A percentile compares a stretch with the other conserved stretches of the same genome.
Conservation (phyloP, 164 flowering plant genomes). For the Macadamia tetraphylla region DNA sequence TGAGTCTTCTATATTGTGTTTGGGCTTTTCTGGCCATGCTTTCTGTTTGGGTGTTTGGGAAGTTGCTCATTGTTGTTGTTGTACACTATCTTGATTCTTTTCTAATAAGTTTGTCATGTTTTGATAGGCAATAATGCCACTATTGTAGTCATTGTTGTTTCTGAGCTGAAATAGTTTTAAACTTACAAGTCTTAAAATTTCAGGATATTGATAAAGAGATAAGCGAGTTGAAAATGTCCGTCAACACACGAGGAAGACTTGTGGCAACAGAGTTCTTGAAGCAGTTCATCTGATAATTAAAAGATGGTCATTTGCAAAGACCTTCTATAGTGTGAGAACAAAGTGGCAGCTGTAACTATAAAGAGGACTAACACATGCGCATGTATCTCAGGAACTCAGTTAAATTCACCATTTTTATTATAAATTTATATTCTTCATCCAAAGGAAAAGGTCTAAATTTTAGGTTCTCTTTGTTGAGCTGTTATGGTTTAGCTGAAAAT, state of each 20-base stretch:
- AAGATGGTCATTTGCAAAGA: background rate
- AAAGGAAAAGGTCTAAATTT: no score
- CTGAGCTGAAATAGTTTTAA: background rate
- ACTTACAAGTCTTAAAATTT: conserved; percentile 8
- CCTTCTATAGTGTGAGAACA: background rate
- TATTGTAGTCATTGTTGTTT: conserved; percentile 2
- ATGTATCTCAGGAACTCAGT: background rate
- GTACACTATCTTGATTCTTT: no score
- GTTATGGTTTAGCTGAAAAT: no score
- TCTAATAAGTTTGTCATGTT: no score
- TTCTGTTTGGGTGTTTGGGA: no score
- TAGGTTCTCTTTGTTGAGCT: no score
- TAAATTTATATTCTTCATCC: no score
- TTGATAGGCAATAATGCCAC: no score
- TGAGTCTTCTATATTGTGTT: no score
- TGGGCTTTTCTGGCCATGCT: no score
- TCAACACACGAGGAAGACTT: conserved; percentile 89
- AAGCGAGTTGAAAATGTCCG: conserved; percentile 84
- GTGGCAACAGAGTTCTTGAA: conserved; percentile 91
- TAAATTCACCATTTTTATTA: background rate
- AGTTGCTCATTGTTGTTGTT: no score
- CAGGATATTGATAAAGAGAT: conserved; percentile 99
- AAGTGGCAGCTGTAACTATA: background rate
- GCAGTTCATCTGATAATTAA: conserved; percentile 55
- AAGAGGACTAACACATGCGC: background rate